Evolutionary conservation across 163 green algal genomes (phyloP).

Genomic region (Coccomyxa subellipsoidea): DNA sequence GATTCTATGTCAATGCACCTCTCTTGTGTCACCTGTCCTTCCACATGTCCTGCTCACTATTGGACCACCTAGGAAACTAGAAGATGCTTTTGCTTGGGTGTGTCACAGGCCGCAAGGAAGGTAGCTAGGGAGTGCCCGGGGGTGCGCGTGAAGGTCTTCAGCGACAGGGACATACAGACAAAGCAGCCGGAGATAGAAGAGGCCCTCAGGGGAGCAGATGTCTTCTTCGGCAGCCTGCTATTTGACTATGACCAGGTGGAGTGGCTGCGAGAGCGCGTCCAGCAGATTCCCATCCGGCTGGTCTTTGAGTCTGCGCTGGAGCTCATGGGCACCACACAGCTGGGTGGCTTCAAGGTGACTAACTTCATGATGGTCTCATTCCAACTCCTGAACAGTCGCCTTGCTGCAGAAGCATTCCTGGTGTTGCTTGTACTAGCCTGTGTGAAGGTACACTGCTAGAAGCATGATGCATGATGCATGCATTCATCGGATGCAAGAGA

Average conservation of each 20-base stretch:
- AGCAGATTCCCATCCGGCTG: constrained; percentile 75
- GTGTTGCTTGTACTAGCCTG: too few relatives aligned
- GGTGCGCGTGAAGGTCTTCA: constrained; percentile 78
- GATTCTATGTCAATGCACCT: too few relatives aligned
- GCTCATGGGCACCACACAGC: constrained; percentile 85
- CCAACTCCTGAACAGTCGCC: too few relatives aligned
- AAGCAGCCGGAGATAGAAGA: constrained; percentile 51
- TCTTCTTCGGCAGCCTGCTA: constrained; percentile 90
- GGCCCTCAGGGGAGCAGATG: constrained; percentile 78
- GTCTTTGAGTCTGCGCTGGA: constrained; percentile 96
- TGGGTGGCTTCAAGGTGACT: constrained; percentile 76
- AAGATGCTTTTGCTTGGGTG: too few relatives aligned
- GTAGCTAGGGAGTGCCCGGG: constrained; percentile 39
- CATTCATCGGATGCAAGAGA: too few relatives aligned
- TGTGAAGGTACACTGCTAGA: too few relatives aligned
- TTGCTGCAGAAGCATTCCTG: too few relatives aligned
- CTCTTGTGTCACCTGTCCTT: too few relatives aligned
- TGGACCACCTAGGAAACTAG: too few relatives aligned
- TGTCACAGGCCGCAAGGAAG: constrained; percentile 36
- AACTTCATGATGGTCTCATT: neutral
- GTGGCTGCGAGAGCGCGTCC: constrained; percentile 76
- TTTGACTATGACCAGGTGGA: constrained; percentile 99
- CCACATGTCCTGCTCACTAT: too few relatives aligned
- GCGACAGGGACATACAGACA: constrained; percentile 73
- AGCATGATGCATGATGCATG: too few relatives aligned